phyloP scores from a whole-genome alignment of 345 rosid species.

The Corchorus capsularis region DNA sequence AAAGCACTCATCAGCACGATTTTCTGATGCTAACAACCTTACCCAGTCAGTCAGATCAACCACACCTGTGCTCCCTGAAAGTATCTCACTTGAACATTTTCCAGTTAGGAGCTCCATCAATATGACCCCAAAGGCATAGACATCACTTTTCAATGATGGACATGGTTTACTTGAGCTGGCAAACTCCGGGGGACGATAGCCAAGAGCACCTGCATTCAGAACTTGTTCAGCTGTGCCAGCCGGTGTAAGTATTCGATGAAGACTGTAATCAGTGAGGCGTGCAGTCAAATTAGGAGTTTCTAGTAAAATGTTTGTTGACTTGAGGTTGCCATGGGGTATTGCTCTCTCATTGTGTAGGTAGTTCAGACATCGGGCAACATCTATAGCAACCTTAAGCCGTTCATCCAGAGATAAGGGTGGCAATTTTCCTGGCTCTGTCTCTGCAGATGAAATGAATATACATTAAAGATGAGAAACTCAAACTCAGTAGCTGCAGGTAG shows the following conservation, averaged over 20 bases:
- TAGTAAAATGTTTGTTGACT: conserved; percentile 77
- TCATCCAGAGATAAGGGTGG: conserved; percentile 58
- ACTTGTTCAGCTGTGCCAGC: conserved; percentile 90
- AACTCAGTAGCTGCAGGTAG: background rate
- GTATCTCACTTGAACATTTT: conserved; percentile 63
- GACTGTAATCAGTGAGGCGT: conserved; percentile 76
- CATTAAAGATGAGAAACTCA: background rate
- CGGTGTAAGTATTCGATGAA: conserved; percentile 77
- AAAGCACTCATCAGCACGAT: conserved; percentile 61
- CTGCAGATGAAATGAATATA: conserved; percentile 43
- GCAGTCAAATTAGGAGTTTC: conserved; percentile 54
- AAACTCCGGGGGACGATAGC: conserved; percentile 90
- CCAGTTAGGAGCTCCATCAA: conserved; percentile 79
- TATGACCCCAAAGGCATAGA: conserved; percentile 80
- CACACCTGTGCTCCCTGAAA: conserved; percentile 54
- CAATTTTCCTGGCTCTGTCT: conserved; percentile 46
- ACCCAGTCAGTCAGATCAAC: conserved; percentile 92
- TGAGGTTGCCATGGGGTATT: conserved; percentile 93
- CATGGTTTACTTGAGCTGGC: conserved; percentile 79
- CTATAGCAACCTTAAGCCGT: conserved; percentile 59
- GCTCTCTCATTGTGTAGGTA: conserved; percentile 79
- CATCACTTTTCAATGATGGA: conserved; percentile 88
- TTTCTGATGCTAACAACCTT: conserved; percentile 49
- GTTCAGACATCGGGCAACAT: conserved; percentile 71
- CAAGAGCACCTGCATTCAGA: conserved; percentile 81